These are phyloP conservation scores for Torulaspora pretoriensis DNA, from an alignment of 1,139 yeast genomes.

Conservation along the genomic window DNA sequence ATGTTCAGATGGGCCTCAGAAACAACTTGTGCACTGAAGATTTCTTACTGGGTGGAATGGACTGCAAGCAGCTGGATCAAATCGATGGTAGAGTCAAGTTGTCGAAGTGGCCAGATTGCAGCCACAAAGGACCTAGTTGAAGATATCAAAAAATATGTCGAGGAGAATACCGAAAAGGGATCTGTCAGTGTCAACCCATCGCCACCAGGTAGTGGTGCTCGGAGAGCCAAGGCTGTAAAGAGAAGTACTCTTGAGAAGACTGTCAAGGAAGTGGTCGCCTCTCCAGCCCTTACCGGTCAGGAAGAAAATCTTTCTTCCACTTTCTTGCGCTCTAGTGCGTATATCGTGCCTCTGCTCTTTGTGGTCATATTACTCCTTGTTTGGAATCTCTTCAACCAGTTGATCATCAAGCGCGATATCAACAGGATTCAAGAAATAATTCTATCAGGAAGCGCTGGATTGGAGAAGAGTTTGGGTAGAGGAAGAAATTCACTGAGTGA, in stretches of 20 bases:
- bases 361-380: conserved; percentile 13
- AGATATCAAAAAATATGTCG: conserved; percentile 19
- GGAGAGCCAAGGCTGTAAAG: background rate
- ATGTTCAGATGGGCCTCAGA: conserved; percentile 71
- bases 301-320: background rate
- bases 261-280: background rate
- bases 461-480: background rate
- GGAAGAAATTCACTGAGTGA: conserved; percentile 5
- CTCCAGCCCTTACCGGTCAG: background rate
- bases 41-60: conserved; percentile 80
- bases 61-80: conserved; percentile 89
- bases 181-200: conserved; percentile 6
- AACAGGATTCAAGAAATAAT: conserved; percentile 4
- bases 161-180: conserved; percentile 15
- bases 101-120: conserved; percentile 79
- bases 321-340: conserved; percentile 2
- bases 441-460: background rate
- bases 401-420: conserved; percentile 13
- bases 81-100: conserved; percentile 84
- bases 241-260: conserved; percentile 1
- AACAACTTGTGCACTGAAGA: conserved; percentile 56
- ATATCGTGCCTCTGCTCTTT: conserved; percentile 9
- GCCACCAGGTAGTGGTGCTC: conserved; percentile 3
- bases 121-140: conserved; percentile 40
- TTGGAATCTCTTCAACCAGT: conserved; percentile 15